These are phyloP conservation scores for Chaetomium sp. DNA, from an alignment of 2,329 filamentous ascomycete genomes.

Conservation along the genomic window DNA sequence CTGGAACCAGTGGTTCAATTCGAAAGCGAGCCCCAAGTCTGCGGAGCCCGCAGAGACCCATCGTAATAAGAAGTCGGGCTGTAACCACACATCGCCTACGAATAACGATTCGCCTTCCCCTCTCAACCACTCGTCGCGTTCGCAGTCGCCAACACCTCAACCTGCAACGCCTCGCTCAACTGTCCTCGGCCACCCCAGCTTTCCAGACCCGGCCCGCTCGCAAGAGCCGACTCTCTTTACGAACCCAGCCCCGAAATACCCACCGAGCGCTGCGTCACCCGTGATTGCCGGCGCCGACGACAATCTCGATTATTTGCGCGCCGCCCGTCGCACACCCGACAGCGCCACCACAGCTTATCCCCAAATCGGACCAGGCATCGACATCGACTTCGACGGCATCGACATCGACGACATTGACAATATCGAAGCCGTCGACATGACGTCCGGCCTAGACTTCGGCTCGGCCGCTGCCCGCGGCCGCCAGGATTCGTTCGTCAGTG, in stretches of 20 bases:
- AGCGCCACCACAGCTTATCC: constrained; percentile 17
- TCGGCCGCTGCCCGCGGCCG: constrained; percentile 59
- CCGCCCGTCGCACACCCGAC: constrained; percentile 6
- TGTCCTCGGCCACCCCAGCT: constrained; percentile 33
- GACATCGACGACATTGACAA: constrained; percentile 41
- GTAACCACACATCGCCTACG: constrained; percentile 41
- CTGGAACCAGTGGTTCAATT: constrained; percentile 34
- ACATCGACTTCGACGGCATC: constrained; percentile 37
- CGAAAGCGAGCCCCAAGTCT: constrained; percentile 34
- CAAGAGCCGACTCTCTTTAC: constrained; percentile 46
- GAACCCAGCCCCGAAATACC: constrained; percentile 19
- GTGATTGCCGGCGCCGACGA: constrained; percentile 29
- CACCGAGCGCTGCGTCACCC: constrained; percentile 31
- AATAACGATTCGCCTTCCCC: constrained; percentile 39
- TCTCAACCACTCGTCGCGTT: constrained; percentile 41
- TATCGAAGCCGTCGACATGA: constrained; percentile 52
- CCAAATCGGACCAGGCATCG: constrained; percentile 30
- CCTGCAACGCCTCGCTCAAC: constrained; percentile 48
- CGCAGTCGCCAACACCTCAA: constrained; percentile 47
- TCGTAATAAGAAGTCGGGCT: constrained; percentile 41
- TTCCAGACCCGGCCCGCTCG: constrained; percentile 36
- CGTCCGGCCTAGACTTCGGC: constrained; percentile 61
- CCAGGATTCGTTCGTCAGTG: constrained; percentile 67
- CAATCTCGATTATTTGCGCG: constrained; percentile 31
- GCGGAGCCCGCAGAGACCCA: constrained; percentile 33